Conservation (phyloP, 345 rosid genomes). For the Barbarea vulgaris region DNA sequence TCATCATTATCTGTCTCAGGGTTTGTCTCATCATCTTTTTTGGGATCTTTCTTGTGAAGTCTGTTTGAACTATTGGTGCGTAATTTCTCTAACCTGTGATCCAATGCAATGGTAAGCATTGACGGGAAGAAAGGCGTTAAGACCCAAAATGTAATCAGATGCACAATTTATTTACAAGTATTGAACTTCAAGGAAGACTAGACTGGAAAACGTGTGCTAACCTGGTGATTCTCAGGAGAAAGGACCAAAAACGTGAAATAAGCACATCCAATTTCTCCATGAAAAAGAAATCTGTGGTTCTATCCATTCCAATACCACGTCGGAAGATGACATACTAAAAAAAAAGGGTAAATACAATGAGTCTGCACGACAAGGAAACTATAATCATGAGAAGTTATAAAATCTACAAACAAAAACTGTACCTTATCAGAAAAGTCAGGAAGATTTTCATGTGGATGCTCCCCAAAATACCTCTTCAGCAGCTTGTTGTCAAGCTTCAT, state of each 20-base stretch:
- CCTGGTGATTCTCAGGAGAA: constrained; percentile 64
- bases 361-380: neutral
- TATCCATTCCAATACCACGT: constrained; percentile 89
- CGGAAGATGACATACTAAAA: constrained; percentile 84
- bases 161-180: neutral
- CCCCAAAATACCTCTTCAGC: constrained; percentile 67
- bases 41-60: constrained; percentile 54
- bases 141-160: constrained; percentile 8
- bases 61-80: constrained; percentile 49
- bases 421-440: constrained; percentile 92
- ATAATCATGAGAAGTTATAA: neutral
- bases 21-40: constrained; percentile 67
- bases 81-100: constrained; percentile 69
- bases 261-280: constrained; percentile 85
- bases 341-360: neutral
- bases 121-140: neutral
- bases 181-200: constrained; percentile 3
- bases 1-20: constrained; percentile 56
- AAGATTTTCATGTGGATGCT: constrained; percentile 66
- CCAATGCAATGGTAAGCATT: constrained; percentile 7
- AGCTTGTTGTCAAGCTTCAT: constrained; percentile 85
- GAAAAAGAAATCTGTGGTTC: constrained; percentile 75
- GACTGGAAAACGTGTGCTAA: constrained; percentile 39
- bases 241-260: constrained; percentile 78
- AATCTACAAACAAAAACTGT: constrained; percentile 18